These are phyloP conservation scores for Talaromyces sp. DNA, from an alignment of 2,329 filamentous ascomycete species.

Conservation along the genomic window DNA sequence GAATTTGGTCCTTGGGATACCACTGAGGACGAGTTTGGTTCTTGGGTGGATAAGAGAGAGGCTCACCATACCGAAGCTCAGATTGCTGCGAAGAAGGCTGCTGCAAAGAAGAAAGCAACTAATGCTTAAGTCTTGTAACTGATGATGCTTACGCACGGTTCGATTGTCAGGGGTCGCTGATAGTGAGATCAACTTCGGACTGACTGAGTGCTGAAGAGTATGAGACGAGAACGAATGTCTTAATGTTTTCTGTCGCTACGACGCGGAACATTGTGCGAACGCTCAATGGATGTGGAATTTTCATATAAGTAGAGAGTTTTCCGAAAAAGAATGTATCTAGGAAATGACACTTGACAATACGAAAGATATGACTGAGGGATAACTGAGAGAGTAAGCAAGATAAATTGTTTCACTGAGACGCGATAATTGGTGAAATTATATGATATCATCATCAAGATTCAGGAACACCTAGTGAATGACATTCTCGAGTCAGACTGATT, in stretches of 20 bases:
- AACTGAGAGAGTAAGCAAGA: too few species aligned
- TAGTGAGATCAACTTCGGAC: too few species aligned
- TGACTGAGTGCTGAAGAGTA: background rate
- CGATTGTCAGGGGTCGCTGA: background rate
- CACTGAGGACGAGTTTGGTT: background rate
- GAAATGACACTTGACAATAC: background rate
- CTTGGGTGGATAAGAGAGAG: background rate
- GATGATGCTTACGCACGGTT: background rate
- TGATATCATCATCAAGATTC: background rate
- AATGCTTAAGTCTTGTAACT: background rate
- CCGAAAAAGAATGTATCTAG: background rate
- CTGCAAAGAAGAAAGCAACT: background rate
- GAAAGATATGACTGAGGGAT: background rate
- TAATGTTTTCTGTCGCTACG: background rate
- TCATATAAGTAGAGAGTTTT: too few species aligned
- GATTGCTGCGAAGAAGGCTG: background rate
- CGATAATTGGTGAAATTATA: background rate
- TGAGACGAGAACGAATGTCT: background rate
- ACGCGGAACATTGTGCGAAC: background rate
- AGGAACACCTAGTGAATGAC: background rate
- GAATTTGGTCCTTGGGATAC: conserved; percentile 1
- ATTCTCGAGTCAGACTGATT: background rate
- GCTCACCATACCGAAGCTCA: conserved; percentile 5
- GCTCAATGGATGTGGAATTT: background rate
- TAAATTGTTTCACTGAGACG: too few species aligned